A percentile compares a stretch with the other conserved stretches of the same genome.
Conservation (phyloP, 805 yeast species). For the Torulaspora maleeae region DNA sequence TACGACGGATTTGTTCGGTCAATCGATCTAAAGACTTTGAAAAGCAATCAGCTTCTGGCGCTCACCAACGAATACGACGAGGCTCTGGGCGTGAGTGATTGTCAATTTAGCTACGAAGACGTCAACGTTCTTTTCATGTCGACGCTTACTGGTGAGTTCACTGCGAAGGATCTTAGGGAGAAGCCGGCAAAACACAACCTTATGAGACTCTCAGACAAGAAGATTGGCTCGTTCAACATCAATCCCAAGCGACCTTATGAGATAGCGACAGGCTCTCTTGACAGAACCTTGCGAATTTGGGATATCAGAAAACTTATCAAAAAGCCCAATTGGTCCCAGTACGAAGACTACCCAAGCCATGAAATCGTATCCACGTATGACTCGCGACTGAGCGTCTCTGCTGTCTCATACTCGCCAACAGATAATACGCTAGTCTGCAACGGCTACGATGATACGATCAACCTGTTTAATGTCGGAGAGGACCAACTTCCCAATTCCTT, state of each 20-base stretch:
- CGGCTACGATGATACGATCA: conserved; percentile 85
- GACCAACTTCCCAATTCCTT: conserved; percentile 36
- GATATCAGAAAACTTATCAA: conserved; percentile 58
- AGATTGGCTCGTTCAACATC: conserved; percentile 82
- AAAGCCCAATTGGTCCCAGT: conserved; percentile 53
- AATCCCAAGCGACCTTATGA: conserved; percentile 65
- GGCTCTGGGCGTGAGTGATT: conserved; percentile 69
- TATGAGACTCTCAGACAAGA: conserved; percentile 76
- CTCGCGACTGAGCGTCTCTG: conserved; percentile 76
- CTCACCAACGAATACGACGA: conserved; percentile 50
- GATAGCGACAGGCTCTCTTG: conserved; percentile 84
- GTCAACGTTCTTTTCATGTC: conserved; percentile 62
- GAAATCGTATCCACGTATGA: conserved; percentile 52
- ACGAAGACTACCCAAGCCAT: conserved; percentile 40
- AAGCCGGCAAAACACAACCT: conserved; percentile 35
- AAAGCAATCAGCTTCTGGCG: conserved; percentile 58
- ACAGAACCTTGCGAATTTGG: conserved; percentile 81
- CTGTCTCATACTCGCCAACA: conserved; percentile 71
- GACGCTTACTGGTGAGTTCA: conserved; percentile 76
- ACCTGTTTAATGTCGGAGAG: conserved; percentile 55
- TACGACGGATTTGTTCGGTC: conserved; percentile 85
- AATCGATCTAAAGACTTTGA: conserved; percentile 59
- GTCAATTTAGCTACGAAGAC: conserved; percentile 47
- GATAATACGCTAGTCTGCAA: conserved; percentile 73
- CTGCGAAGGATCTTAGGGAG: conserved; percentile 64